A percentile compares a stretch with the other conserved stretches of the same genome.
phyloP scores from a whole-genome alignment of 345 rosid species.

The Triadica sebifera region DNA sequence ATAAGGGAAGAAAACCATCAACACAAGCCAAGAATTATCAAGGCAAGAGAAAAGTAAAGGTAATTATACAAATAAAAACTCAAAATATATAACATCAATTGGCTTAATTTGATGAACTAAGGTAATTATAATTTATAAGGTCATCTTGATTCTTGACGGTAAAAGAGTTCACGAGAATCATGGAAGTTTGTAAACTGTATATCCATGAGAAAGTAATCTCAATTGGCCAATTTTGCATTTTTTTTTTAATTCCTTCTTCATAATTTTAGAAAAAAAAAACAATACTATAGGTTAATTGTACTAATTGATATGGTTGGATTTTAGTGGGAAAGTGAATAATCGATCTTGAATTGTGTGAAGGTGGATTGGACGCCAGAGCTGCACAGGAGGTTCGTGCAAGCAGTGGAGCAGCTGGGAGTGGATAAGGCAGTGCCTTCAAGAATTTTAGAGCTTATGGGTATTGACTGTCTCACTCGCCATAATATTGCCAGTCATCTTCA shows the following conservation, averaged over 20 bases:
- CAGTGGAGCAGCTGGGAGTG: slow-evolving; percentile 92
- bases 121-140: no score
- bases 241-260: no score
- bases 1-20: slow-evolving; percentile 52
- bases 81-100: no score
- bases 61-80: neutral
- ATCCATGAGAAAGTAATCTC: no score
- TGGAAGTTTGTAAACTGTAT: no score
- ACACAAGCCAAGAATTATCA: slow-evolving; percentile 38
- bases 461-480: slow-evolving; percentile 89
- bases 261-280: neutral
- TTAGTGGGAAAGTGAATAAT: neutral
- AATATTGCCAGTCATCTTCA: slow-evolving; percentile 97
- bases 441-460: slow-evolving; percentile 88
- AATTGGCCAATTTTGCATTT: no score
- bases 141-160: no score
- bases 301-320: neutral
- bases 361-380: slow-evolving; percentile 98
- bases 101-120: no score
- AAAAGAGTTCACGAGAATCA: no score
- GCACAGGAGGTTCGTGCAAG: slow-evolving; percentile 88
- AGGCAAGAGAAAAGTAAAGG: slow-evolving; percentile 66
- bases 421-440: slow-evolving; percentile 98
- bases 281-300: no score
- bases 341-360: slow-evolving; percentile 40